phyloP scores from a whole-genome alignment of 768 basidiomycete genomes.

The Lanmaoa rubissima region DNA sequence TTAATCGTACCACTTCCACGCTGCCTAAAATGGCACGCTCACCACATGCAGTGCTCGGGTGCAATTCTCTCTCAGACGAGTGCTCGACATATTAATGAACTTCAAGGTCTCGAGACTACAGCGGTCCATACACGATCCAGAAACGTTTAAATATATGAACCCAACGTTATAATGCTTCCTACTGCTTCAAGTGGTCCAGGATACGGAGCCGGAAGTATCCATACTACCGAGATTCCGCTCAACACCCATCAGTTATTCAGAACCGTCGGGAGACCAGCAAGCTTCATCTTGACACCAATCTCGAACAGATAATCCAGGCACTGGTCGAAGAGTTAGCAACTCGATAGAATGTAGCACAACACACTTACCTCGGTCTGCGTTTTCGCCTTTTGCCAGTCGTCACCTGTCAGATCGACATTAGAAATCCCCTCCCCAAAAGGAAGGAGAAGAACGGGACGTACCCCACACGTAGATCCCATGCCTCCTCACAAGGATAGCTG shows the following conservation, averaged over 20 bases:
- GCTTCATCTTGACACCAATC: constrained; percentile 79
- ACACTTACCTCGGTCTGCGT: constrained; percentile 72
- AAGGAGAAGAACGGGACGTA: constrained; percentile 28
- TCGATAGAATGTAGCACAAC: background rate
- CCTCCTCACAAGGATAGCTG: constrained; percentile 71
- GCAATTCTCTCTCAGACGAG: background rate
- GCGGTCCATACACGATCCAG: background rate
- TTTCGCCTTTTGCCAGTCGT: constrained; percentile 86
- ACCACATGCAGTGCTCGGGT: background rate
- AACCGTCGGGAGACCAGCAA: constrained; percentile 56
- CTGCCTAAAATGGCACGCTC: constrained; percentile 13
- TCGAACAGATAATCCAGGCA: constrained; percentile 92
- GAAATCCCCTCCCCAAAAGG: background rate
- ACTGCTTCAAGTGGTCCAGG: background rate
- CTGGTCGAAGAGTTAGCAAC: constrained; percentile 32
- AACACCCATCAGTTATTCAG: constrained; percentile 18
- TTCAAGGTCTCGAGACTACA: background rate
- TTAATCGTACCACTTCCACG: constrained; percentile 21
- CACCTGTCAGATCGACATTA: constrained; percentile 35
- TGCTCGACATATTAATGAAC: constrained; percentile 3
- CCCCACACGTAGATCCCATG: constrained; percentile 90
- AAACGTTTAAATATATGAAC: background rate
- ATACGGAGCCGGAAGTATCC: background rate
- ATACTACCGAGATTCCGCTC: background rate
- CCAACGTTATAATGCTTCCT: background rate